Evolutionary conservation across 176 grass and related monocot genomes (phyloP).

Genomic region (Hordeum vulgare): DNA sequence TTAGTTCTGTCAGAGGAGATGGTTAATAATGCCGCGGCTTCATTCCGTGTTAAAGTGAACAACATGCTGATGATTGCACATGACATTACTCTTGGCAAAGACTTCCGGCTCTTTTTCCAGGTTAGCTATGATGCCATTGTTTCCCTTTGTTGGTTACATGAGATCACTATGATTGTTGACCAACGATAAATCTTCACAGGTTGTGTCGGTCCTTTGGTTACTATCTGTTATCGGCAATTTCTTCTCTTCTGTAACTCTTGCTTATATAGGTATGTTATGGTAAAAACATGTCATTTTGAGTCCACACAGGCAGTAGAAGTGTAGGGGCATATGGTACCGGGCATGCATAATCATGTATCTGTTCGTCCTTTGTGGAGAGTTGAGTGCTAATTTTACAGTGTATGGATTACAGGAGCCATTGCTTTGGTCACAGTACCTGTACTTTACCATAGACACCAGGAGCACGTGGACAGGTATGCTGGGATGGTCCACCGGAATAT

Average conservation of each 20-base stretch:
- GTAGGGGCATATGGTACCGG: background rate
- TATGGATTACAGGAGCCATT: slow-evolving; percentile 53
- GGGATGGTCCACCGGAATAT: slow-evolving; percentile 78
- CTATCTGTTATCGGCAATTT: slow-evolving; percentile 81
- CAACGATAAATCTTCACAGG: slow-evolving; percentile 38
- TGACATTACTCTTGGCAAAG: slow-evolving; percentile 93
- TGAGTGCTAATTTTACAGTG: slow-evolving; percentile 21
- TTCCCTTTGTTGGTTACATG: slow-evolving; percentile 9
- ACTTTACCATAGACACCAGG: slow-evolving; percentile 78
- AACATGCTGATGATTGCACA: slow-evolving; percentile 90
- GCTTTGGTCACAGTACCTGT: slow-evolving; percentile 74
- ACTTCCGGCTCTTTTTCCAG: slow-evolving; percentile 84
- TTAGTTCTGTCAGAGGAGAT: slow-evolving; percentile 98
- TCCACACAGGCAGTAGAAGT: background rate
- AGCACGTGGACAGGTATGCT: slow-evolving; percentile 60
- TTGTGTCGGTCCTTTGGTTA: slow-evolving; percentile 73
- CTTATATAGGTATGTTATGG: slow-evolving; percentile 70
- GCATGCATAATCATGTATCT: background rate
- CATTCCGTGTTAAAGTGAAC: slow-evolving; percentile 89
- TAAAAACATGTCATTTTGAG: background rate
- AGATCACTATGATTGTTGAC: slow-evolving; percentile 10
- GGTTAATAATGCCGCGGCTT: slow-evolving; percentile 73
- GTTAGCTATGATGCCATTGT: slow-evolving; percentile 17
- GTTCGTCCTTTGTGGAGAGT: background rate
- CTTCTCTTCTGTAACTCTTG: slow-evolving; percentile 83